Conservation (phyloP, 2,329 filamentous ascomycete genomes). For the Akanthomyces dipterigenus region DNA sequence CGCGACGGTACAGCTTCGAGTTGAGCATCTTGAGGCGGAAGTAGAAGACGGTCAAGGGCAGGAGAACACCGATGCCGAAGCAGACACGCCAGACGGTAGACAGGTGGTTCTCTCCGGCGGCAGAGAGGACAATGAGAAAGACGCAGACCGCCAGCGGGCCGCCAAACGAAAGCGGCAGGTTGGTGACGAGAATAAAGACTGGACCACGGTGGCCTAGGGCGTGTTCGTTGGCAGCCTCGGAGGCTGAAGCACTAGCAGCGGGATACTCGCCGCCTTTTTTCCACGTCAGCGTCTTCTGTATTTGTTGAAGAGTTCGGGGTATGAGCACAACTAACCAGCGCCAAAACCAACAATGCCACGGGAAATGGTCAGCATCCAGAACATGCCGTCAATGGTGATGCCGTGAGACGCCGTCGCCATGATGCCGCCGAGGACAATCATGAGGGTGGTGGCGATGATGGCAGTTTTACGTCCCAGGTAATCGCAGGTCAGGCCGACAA, state of each 20-base stretch:
- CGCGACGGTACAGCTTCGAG: conserved; percentile 43
- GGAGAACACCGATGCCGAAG: conserved; percentile 40
- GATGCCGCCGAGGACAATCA: conserved; percentile 41
- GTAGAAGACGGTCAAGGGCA: conserved; percentile 49
- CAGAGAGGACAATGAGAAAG: conserved; percentile 39
- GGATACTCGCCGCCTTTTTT: conserved; percentile 35
- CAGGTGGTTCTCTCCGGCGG: conserved; percentile 27
- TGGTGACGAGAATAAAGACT: conserved; percentile 41
- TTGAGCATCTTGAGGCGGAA: conserved; percentile 48
- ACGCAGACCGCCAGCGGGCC: conserved; percentile 34
- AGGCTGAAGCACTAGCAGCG: conserved; percentile 37
- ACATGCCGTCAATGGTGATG: conserved; percentile 39
- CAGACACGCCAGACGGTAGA: conserved; percentile 41
- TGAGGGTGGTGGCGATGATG: conserved; percentile 38
- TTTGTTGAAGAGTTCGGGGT: background rate
- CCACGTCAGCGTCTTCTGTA: background rate
- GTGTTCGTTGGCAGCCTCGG: conserved; percentile 41
- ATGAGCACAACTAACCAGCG: conserved; percentile 17
- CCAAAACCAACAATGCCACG: conserved; percentile 44
- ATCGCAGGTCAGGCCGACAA: conserved; percentile 38
- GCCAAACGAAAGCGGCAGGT: conserved; percentile 26
- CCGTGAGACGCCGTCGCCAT: conserved; percentile 40
- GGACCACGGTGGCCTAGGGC: conserved; percentile 31
- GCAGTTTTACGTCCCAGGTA: conserved; percentile 41
- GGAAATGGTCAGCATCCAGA: conserved; percentile 45